phyloP scores from a whole-genome alignment of 2,329 filamentous ascomycete genomes.

The Neurospora sp. region DNA sequence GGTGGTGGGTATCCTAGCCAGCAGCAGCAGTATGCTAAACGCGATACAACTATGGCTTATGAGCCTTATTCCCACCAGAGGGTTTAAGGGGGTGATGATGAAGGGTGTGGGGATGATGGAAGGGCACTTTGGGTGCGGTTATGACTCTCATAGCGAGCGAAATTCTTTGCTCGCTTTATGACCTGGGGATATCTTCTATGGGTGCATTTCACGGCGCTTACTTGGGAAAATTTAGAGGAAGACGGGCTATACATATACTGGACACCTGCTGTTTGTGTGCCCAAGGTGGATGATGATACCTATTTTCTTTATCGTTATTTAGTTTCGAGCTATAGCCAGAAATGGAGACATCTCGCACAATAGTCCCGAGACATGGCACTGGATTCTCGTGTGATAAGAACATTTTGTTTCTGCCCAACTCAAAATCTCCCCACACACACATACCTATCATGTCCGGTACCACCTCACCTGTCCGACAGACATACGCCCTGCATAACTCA shows the following conservation, averaged over 20 bases:
- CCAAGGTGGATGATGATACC: background rate
- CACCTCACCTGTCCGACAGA: background rate
- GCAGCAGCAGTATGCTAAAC: background rate
- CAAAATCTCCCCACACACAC: background rate
- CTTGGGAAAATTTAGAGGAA: background rate
- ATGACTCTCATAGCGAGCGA: background rate
- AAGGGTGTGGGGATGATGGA: background rate
- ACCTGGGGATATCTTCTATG: background rate
- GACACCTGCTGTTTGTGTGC: background rate
- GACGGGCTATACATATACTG: background rate
- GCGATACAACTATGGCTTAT: background rate
- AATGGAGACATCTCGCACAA: background rate
- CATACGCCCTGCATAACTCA: background rate
- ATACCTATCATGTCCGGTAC: background rate
- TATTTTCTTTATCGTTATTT: background rate
- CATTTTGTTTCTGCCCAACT: background rate
- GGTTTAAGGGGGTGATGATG: background rate
- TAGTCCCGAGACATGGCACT: too few relatives aligned
- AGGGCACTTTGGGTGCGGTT: background rate
- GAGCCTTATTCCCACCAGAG: background rate
- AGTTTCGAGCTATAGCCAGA: background rate
- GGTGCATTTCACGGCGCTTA: background rate
- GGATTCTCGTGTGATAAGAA: too few relatives aligned
- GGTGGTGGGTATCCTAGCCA: background rate
- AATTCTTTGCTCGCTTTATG: background rate